Percentiles rank a stretch among this genome's conserved stretches.
Conservation (phyloP, 306 rosid species). For the Citrullus mucosospermus region DNA sequence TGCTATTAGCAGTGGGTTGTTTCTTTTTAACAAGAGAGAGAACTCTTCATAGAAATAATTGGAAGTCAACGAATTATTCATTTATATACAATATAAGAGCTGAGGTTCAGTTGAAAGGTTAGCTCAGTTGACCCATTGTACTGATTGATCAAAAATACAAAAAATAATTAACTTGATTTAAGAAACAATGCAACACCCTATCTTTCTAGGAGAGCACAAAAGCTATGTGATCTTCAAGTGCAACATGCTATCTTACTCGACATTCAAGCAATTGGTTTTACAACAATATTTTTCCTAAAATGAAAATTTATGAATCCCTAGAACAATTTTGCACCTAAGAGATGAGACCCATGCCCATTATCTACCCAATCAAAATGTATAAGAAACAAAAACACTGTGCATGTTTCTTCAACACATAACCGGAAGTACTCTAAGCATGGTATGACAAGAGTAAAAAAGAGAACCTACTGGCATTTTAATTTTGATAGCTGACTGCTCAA, state of each 20-base stretch:
- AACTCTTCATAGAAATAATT: not conserved
- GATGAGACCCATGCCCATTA: not conserved
- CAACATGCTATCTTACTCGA: not conserved
- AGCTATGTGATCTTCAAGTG: not conserved
- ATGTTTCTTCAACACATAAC: not conserved
- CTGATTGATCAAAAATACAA: not conserved
- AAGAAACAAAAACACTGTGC: not conserved
- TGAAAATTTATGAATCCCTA: not conserved
- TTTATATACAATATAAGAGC: not conserved
- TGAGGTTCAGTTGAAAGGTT: not conserved
- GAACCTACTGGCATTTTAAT: slow-evolving; percentile 78
- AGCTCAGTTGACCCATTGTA: not conserved
- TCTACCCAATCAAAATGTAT: not conserved
- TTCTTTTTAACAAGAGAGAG: no score
- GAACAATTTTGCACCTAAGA: not conserved
- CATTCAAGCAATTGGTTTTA: not conserved
- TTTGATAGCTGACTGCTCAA: slow-evolving; percentile 87
- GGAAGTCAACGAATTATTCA: not conserved
- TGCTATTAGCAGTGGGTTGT: not conserved
- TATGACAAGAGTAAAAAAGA: slow-evolving; percentile 9
- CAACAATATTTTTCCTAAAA: not conserved
- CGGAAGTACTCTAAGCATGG: not conserved
- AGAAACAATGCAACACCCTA: not conserved
- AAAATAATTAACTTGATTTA: not conserved
- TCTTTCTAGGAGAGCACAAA: not conserved